phyloP scores from a whole-genome alignment of 1,284 basidiomycete species.

The Ceratobasidium sp. region DNA sequence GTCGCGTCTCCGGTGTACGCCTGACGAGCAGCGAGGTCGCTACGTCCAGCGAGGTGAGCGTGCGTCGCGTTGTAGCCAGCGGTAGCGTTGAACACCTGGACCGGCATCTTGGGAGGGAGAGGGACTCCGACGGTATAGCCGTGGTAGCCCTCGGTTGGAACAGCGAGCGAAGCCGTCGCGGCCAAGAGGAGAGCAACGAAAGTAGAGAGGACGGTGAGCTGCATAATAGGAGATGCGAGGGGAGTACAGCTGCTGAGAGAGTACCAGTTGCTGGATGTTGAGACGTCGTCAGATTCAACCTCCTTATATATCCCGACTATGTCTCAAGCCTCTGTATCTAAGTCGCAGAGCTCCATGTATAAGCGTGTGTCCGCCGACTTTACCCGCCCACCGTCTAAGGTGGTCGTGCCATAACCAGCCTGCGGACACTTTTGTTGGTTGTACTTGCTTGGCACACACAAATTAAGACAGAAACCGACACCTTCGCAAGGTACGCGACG shows the following conservation, averaged over 20 bases:
- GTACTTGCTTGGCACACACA: too few relatives aligned
- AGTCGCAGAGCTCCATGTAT: too few relatives aligned
- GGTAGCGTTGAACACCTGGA: background rate
- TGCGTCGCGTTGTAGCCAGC: conserved; percentile 17
- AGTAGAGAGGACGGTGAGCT: conserved; percentile 7
- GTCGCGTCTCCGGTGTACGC: conserved; percentile 4
- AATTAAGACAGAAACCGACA: too few relatives aligned
- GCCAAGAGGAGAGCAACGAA: background rate
- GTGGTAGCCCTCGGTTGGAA: background rate
- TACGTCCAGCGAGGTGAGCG: background rate
- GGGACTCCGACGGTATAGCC: background rate
- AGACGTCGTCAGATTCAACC: too few relatives aligned
- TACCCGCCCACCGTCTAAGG: too few relatives aligned
- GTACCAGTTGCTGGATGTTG: too few relatives aligned
- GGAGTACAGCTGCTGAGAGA: background rate
- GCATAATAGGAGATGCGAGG: background rate
- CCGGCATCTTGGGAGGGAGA: background rate
- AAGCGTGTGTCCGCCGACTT: too few relatives aligned
- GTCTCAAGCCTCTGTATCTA: too few relatives aligned
- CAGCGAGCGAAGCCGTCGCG: background rate
- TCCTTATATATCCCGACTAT: too few relatives aligned
- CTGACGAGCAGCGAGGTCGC: background rate
- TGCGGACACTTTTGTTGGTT: too few relatives aligned
- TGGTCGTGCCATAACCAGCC: too few relatives aligned
- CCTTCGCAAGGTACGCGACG: too few relatives aligned